Conservation (phyloP, 441 rosid species). For the Populus tomentosa region DNA sequence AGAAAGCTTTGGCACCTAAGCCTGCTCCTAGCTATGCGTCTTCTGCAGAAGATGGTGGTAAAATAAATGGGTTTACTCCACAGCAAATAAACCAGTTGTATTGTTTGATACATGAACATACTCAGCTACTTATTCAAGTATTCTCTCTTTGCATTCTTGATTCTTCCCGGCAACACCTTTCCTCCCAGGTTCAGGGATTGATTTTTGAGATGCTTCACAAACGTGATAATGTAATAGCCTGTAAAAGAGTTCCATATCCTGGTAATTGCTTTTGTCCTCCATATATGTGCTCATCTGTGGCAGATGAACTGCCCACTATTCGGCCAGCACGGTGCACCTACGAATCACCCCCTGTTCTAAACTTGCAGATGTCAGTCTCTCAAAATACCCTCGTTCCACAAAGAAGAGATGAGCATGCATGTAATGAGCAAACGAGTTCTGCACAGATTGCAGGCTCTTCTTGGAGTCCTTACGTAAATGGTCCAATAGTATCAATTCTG, state of each 20-base stretch:
- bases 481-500: slow-evolving; percentile 49
- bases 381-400: slow-evolving; percentile 18
- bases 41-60: slow-evolving; percentile 31
- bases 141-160: slow-evolving; percentile 80
- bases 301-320: slow-evolving; percentile 29
- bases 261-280: slow-evolving; percentile 42
- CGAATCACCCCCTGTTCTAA: slow-evolving; percentile 24
- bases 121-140: slow-evolving; percentile 90
- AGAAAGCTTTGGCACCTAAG: slow-evolving; percentile 34
- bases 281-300: slow-evolving; percentile 43
- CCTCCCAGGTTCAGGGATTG: slow-evolving; percentile 68
- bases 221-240: slow-evolving; percentile 47
- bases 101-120: slow-evolving; percentile 82
- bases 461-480: slow-evolving; percentile 48
- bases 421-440: slow-evolving; percentile 24
- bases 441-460: slow-evolving; percentile 24
- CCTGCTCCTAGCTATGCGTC: slow-evolving; percentile 22
- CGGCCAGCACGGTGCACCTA: slow-evolving; percentile 15
- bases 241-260: slow-evolving; percentile 55
- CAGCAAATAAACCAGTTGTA: slow-evolving; percentile 77
- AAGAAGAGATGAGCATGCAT: slow-evolving; percentile 17
- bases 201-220: slow-evolving; percentile 66
- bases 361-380: slow-evolving; percentile 28
- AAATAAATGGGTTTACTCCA: slow-evolving; percentile 58
- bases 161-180: slow-evolving; percentile 64